Evolutionary conservation across 306 rosid genomes (phyloP), one percentile per base, ranked within the genome.

Genomic region (Vigna unguiculata): DNA sequence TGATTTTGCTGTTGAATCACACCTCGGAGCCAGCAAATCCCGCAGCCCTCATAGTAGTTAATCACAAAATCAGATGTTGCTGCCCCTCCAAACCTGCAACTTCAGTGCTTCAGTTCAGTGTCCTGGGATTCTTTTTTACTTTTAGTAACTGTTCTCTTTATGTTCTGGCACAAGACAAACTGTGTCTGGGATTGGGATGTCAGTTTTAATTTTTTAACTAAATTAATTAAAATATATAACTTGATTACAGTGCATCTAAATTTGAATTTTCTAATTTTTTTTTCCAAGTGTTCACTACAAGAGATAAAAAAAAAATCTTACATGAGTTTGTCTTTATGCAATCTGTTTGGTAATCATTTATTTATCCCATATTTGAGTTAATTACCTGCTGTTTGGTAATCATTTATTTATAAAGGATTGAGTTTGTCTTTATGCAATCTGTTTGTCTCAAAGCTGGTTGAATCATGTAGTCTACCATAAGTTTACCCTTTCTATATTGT

Each of bases 401-500:
- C n/a, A n/a, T n/a, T n/a, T n/a, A n/a, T 17, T 12, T 28, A 71
- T 20, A 4, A 54, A 40, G 25, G 15, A 55, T 22, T 19, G 22
- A 21, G 49, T 41, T 54, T 0, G 43, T 69, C 4, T 69, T 28
- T 30, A 49, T 69, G 46, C 75, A 49, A 30, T 49, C 55, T 67
- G n/a, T 43, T 16, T 69, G 5, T 40, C 45, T 40, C 40, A 71
- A 55, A 53, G 21, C 77, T 55, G 66, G 65, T 34, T 34, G 40
- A 34, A 55, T 21, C 77, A 69, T 41, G 40, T 78, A n/a, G 46
- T 34, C 53, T 41, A 65, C 66, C 60, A 51, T 25, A 52, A 79
- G 28, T 71, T 79, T 79, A 16, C 55, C 66, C 36, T 21, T 47
- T 51, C 14, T 24, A 70, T 13, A 11, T 32, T 17, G 58, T 60